phyloP scores from a whole-genome alignment of 1,139 yeast genomes.

The Saccharomyces hybrid region DNA sequence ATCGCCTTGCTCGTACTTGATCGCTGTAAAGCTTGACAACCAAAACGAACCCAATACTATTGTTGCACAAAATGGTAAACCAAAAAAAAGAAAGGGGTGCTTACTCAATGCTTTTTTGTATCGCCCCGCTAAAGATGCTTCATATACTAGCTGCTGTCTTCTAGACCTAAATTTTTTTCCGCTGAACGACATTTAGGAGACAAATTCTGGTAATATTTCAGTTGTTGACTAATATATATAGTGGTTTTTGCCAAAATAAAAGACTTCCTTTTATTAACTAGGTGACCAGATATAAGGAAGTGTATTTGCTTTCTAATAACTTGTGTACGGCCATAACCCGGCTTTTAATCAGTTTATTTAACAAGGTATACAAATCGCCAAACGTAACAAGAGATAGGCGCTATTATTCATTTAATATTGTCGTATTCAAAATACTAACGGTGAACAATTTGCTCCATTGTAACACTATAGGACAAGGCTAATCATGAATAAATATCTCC shows the following conservation, averaged over 20 bases:
- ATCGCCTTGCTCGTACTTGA: conserved; percentile 78
- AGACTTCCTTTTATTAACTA: neutral
- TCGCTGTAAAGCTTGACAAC: conserved; percentile 70
- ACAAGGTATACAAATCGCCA: neutral
- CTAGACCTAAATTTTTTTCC: conserved; percentile 58
- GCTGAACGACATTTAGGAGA: conserved; percentile 18
- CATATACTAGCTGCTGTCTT: conserved; percentile 57
- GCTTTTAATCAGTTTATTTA: neutral
- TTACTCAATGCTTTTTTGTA: conserved; percentile 56
- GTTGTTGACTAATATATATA: neutral
- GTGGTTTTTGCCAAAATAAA: neutral
- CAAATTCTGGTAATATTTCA: neutral
- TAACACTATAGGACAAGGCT: neutral
- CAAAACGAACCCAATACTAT: conserved; percentile 76
- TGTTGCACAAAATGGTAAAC: conserved; percentile 77
- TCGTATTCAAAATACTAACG: neutral
- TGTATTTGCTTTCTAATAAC: neutral
- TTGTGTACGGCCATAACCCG: neutral
- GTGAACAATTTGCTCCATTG: neutral
- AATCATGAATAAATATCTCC: too few relatives aligned
- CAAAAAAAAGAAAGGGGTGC: conserved; percentile 74
- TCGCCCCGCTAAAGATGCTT: conserved; percentile 60
- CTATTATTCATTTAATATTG: neutral
- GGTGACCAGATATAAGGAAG: neutral
- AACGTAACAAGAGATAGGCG: neutral